A percentile compares a stretch with the other conserved stretches of the same genome.
These are phyloP conservation scores for Paxillus involutus DNA, from an alignment of 768 basidiomycete species.

Conservation along the genomic window DNA sequence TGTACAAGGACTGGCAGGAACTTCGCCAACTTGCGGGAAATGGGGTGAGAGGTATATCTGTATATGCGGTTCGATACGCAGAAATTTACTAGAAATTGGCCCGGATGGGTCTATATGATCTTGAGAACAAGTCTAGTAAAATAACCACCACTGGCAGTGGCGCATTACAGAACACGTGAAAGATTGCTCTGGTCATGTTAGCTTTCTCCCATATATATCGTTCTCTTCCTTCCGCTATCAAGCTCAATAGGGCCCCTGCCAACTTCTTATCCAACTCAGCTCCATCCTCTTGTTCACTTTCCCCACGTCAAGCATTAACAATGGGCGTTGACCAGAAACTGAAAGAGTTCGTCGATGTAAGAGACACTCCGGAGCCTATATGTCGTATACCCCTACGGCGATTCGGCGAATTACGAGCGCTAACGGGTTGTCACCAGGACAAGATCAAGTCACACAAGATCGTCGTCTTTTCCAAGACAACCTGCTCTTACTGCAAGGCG, in stretches of 20 bases:
- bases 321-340: conserved; percentile 18
- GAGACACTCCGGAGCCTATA: conserved; percentile 28
- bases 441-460: conserved; percentile 51
- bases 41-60: too few species aligned
- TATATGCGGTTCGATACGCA: too few species aligned
- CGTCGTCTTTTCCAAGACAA: conserved; percentile 60
- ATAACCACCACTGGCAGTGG: too few species aligned
- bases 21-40: too few species aligned
- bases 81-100: too few species aligned
- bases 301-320: conserved; percentile 13
- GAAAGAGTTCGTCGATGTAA: conserved; percentile 41
- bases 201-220: conserved; percentile 22
- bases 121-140: too few species aligned
- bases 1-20: too few species aligned
- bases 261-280: conserved; percentile 12
- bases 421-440: conserved; percentile 41
- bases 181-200: too few species aligned
- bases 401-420: background rate
- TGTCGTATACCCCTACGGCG: conserved; percentile 26
- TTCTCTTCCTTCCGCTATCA: conserved; percentile 8
- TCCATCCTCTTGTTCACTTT: conserved; percentile 28
- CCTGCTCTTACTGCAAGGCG: conserved; percentile 50
- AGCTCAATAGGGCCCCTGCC: background rate
- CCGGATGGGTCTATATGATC: too few species aligned
- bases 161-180: too few species aligned